A percentile compares a stretch with the other conserved stretches of the same genome.
Evolutionary conservation across 2,329 filamentous ascomycete species (phyloP).

Genomic region (Albophoma yamanashiensis): DNA sequence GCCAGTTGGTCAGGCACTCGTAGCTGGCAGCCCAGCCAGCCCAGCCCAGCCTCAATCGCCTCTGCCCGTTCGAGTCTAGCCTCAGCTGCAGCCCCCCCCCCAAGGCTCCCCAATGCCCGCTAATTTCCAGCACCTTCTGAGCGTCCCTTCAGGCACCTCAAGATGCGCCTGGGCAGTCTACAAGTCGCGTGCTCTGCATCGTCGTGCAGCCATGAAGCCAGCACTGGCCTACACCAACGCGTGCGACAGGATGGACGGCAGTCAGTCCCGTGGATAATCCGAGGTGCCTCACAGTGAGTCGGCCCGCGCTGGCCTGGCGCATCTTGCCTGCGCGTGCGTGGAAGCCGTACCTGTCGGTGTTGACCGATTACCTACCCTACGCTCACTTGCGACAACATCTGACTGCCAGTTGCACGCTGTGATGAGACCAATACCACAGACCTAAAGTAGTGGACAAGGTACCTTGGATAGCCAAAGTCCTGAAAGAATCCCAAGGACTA

Average conservation of each 20-base stretch:
- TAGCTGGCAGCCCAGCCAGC: not conserved
- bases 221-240: not conserved
- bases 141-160: not conserved
- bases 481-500: no score
- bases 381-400: not conserved
- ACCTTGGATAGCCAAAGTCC: no score
- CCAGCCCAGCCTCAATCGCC: not conserved
- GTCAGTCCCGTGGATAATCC: not conserved
- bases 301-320: not conserved
- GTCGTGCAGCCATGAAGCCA: not conserved
- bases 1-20: not conserved
- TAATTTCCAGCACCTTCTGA: not conserved
- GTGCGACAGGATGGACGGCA: not conserved
- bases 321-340: not conserved
- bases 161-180: not conserved
- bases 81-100: not conserved
- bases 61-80: not conserved
- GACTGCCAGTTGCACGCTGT: not conserved
- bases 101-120: not conserved
- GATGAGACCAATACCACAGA: no score
- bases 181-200: not conserved
- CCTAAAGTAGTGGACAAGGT: no score
- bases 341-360: not conserved
- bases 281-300: not conserved
- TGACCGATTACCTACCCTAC: not conserved